Conservation (phyloP, 2,329 filamentous ascomycete species). For the Penicillium sp. region DNA sequence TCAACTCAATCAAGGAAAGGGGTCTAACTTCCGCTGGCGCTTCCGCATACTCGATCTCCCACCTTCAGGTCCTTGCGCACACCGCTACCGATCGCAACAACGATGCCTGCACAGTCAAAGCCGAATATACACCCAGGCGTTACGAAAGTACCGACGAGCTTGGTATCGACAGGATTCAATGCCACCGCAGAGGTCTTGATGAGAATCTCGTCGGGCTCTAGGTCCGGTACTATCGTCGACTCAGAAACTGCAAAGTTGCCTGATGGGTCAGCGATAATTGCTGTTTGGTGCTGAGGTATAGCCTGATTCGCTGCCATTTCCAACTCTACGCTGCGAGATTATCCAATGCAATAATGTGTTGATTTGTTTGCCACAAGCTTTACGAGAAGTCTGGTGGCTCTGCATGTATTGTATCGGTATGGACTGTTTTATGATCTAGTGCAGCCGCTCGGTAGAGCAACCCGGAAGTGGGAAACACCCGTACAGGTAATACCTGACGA, state of each 20-base stretch:
- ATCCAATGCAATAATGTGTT: too few species aligned
- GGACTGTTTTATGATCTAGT: too few species aligned
- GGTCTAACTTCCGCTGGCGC: slow-evolving; percentile 28
- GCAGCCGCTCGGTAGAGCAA: too few species aligned
- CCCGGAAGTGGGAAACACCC: too few species aligned
- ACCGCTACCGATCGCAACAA: slow-evolving; percentile 26
- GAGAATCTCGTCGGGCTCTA: slow-evolving; percentile 11
- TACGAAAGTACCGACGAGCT: slow-evolving; percentile 21
- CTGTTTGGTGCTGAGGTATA: too few species aligned
- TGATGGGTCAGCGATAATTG: background rate
- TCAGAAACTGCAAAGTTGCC: background rate
- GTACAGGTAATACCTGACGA: too few species aligned
- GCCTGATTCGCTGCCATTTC: too few species aligned
- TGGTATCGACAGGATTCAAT: slow-evolving; percentile 28
- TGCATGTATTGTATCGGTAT: too few species aligned
- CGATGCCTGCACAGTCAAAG: slow-evolving; percentile 31
- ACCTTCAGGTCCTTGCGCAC: slow-evolving; percentile 15
- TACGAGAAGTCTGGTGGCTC: too few species aligned
- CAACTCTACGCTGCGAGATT: too few species aligned
- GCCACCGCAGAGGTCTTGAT: slow-evolving; percentile 28
- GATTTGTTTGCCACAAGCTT: too few species aligned
- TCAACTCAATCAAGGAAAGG: too few species aligned
- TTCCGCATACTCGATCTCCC: slow-evolving; percentile 34
- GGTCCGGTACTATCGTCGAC: background rate
- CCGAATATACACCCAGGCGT: slow-evolving; percentile 25